Evolutionary conservation across 805 yeast genomes (phyloP), one percentile per base, ranked within the genome.

Genomic region (Candida ortonii): DNA sequence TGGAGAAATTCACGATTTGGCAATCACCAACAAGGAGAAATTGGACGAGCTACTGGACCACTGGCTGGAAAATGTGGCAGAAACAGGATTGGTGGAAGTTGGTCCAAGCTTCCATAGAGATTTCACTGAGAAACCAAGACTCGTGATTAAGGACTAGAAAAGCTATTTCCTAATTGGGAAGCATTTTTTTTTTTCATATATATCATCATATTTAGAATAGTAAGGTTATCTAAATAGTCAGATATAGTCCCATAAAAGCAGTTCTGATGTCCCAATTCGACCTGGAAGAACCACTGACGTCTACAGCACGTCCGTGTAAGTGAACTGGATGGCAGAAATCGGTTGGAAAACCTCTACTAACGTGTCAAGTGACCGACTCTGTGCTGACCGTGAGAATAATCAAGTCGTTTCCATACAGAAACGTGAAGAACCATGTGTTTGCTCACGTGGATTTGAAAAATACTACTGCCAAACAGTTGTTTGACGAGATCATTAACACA

Each of bases 371-470:
- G 16, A 67, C 79, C 3, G 80, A 78, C 54, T 80, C 96, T 0
- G 76, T 87, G 10, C 61, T 93, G 25, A 93, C 98, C 0, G 71
- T 93, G 5, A 74, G 98, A 39, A 74, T 93, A 15, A 76, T 93
- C 52, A 90, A 90, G 56, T 87, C 96, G 1, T 93, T 93, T 57
- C 90, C 93, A 16, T 86, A 84, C 62, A 72, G 96, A 63, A 88
- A 90, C 50, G 89, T 86, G 32, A 81, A 80, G 55, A 87, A 85
- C 55, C 65, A 80, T 41, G 75, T 89, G 7, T 60, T 88, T 28
- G 74, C 70, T 17, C 73, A 80, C 46, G 70, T 87, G 32, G 84
- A 93, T 59, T 71, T 93, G 52, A 73, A 78, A 40, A 65, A 62
- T 7, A 77, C 81, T 34, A 85, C 87, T 0, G 84, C 88, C 1